phyloP scores from a whole-genome alignment of 2,329 filamentous ascomycete genomes.

The Pestalotiopsis sp. region DNA sequence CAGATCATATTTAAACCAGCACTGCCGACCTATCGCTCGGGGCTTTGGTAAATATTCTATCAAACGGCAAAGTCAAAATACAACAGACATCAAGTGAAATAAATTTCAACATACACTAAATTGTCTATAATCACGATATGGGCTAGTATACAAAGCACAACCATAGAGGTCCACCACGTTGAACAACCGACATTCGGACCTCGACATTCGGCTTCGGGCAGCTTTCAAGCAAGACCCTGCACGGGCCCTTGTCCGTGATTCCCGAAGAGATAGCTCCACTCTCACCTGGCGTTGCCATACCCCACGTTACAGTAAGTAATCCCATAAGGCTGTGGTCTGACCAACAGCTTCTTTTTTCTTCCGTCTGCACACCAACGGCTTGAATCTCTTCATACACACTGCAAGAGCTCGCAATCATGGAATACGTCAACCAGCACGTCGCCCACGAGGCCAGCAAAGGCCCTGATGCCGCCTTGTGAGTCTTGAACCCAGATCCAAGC shows the following conservation, averaged over 20 bases:
- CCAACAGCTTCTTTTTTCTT: background rate
- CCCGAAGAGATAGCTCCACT: background rate
- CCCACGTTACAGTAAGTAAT: background rate
- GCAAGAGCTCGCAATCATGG: slow-evolving; percentile 42
- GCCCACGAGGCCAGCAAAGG: slow-evolving; percentile 54
- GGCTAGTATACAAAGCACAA: no score
- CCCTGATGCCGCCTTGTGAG: slow-evolving; percentile 37
- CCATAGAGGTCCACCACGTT: background rate
- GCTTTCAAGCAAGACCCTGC: background rate
- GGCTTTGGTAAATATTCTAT: no score
- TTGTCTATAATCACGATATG: no score
- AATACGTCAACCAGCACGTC: slow-evolving; percentile 60
- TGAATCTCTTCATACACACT: background rate
- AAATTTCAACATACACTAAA: no score
- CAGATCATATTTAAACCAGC: no score
- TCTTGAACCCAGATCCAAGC: background rate
- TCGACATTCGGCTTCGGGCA: background rate
- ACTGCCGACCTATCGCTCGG: no score
- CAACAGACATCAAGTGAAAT: no score
- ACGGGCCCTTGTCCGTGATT: background rate
- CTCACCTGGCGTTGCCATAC: background rate
- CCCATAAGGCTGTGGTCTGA: background rate
- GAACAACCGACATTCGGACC: background rate
- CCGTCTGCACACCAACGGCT: background rate
- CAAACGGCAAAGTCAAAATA: no score